Evolutionary conservation across 2,329 filamentous ascomycete genomes (phyloP), one percentile per base, ranked within the genome.

Genomic region (Colletotrichum paranaense): DNA sequence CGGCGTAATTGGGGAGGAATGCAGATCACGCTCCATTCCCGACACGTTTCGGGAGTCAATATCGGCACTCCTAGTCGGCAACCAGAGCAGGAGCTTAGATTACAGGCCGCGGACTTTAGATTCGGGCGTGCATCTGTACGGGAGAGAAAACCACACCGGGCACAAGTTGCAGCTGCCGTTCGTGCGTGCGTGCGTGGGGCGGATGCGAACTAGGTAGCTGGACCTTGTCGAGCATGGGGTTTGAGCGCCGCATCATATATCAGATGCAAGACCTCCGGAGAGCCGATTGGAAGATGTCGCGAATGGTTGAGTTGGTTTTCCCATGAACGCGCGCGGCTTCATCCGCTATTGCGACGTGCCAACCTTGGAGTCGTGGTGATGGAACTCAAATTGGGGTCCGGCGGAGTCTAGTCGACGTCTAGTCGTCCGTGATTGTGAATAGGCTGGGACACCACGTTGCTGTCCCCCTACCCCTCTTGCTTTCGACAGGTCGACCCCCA

Each of bases 61-160:
- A 4, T 55, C 70, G 67, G 70, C 70, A 73, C 4, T 73, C 42
- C 38, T 56, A 16, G 24, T 65, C 53, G 35, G 60, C 55, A 73
- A 66, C 42, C 16, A 22, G 60, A 11, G 35, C 19, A 38, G 3
- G 49, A 28, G 49, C 30, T 35, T 16, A 24, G 14, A 14, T 49
- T 12, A 5, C 65, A 38, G 1, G 14, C 8, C 19, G 35, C 55
- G 7, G 58, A n/a, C 22, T 28, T 16, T 62, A n/a, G 62, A 53
- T 28, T 35, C 14, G 11, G 22, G 22, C 46, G 38, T 64, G 32
- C 22, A 8, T 55, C 49, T 32, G 8, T 26, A 26, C 62, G 30
- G 9, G 32, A 19, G 12, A 22, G 49, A 38, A 38, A 64, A 14
- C 16, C 26, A 19, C 60, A 38, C 8, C 24, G n/a, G n/a, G 42